These are phyloP conservation scores for Coelastrella sp. DNA, from an alignment of 139 green algal species.

Conservation along the genomic window DNA sequence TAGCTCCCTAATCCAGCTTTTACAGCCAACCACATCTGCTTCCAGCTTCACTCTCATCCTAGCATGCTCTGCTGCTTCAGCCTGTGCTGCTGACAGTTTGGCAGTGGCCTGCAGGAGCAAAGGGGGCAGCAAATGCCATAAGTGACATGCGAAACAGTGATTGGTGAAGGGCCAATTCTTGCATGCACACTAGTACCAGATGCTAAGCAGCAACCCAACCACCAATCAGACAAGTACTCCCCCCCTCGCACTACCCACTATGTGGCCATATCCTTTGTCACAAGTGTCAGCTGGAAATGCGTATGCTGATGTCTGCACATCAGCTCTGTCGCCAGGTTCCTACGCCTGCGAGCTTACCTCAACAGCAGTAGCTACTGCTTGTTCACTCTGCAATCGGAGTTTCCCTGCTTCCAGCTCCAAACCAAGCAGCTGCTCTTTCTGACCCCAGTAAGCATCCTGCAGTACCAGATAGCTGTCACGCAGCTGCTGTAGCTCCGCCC, in stretches of 20 bases:
- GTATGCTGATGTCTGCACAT: no score
- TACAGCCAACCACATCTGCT: constrained; percentile 60
- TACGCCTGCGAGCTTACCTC: constrained; percentile 21
- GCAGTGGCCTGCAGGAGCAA: constrained; percentile 10
- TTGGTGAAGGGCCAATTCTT: no score
- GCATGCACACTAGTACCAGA: no score
- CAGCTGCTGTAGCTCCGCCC: constrained; percentile 30
- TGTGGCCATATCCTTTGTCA: no score
- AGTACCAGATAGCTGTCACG: constrained; percentile 37
- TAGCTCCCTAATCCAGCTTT: constrained; percentile 61
- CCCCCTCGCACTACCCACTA: no score
- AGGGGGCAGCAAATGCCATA: no score
- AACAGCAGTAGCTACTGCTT: constrained; percentile 11
- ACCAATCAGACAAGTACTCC: no score
- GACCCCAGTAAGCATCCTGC: constrained; percentile 58
- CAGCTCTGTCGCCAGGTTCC: no score
- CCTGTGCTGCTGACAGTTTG: background rate
- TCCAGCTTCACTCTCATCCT: constrained; percentile 51
- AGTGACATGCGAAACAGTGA: no score
- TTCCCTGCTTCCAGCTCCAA: constrained; percentile 52
- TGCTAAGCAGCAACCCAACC: no score
- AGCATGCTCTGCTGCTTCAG: constrained; percentile 10
- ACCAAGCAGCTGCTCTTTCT: constrained; percentile 18
- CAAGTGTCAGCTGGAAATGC: no score
- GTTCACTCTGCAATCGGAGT: background rate